Evolutionary conservation across 2,329 filamentous ascomycete genomes (phyloP).

Genomic region (Xylaria sp.): DNA sequence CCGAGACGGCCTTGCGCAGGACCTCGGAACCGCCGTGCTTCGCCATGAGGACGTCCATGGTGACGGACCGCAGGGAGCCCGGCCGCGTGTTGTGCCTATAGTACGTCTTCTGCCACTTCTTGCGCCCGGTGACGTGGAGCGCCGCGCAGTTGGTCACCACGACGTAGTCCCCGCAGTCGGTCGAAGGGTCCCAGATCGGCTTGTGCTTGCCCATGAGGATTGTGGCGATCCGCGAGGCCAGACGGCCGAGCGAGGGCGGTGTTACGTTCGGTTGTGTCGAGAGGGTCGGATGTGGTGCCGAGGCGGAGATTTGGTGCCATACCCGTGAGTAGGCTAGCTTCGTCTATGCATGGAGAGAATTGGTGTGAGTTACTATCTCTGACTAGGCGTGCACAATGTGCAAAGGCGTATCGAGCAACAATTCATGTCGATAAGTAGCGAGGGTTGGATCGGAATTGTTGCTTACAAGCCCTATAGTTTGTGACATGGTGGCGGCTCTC

Average conservation of each 20-base stretch:
- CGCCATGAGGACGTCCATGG: conserved; percentile 92
- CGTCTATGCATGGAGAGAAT: conserved; percentile 66
- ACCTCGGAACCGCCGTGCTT: conserved; percentile 96
- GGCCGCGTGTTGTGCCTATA: conserved; percentile 94
- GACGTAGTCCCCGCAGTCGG: conserved; percentile 98
- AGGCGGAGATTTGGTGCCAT: conserved; percentile 90
- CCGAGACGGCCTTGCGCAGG: conserved; percentile 87
- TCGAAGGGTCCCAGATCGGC: conserved; percentile 95
- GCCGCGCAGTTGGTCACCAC: conserved; percentile 91
- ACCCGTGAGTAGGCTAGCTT: conserved; percentile 94
- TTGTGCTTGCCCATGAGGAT: conserved; percentile 99
- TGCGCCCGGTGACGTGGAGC: conserved; percentile 88
- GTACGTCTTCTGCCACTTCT: conserved; percentile 94
- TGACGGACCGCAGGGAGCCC: conserved; percentile 85
- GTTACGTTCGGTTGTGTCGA: conserved; percentile 67
- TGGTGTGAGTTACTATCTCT: conserved; percentile 17
- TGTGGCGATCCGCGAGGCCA: conserved; percentile 86
- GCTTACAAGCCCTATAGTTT: conserved; percentile 78
- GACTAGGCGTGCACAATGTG: not conserved
- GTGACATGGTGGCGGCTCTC: conserved; percentile 70
- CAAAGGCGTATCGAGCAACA: not conserved
- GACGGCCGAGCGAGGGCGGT: conserved; percentile 84
- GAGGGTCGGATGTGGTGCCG: conserved; percentile 69
- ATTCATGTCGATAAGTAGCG: conserved; percentile 14
- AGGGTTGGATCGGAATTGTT: conserved; percentile 32